Evolutionary conservation across 495 filamentous ascomycete genomes (phyloP).

Genomic region (Mytilinidion resinicola): DNA sequence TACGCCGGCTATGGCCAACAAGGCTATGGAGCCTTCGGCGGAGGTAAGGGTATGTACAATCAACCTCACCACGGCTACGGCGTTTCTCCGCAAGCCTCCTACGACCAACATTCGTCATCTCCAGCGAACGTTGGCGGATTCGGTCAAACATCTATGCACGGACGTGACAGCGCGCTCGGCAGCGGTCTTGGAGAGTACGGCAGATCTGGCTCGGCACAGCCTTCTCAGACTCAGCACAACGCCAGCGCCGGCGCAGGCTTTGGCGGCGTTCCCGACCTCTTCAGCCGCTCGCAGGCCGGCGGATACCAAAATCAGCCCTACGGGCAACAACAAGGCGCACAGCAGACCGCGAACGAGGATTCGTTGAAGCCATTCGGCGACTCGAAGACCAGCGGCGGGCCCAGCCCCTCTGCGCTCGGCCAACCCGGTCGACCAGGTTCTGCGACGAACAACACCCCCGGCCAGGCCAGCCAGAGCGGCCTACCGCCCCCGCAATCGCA

Average conservation of each 20-base stretch:
- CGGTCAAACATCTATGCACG: conserved; percentile 60
- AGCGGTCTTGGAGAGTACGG: conserved; percentile 63
- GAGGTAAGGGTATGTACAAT: conserved; percentile 68
- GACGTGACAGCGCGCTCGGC: conserved; percentile 55
- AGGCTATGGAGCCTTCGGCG: conserved; percentile 50
- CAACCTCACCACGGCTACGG: conserved; percentile 72
- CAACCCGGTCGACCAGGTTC: conserved; percentile 79
- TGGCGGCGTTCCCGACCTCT: conserved; percentile 68
- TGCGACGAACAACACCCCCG: conserved; percentile 60
- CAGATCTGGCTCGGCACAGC: conserved; percentile 66
- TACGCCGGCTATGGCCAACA: conserved; percentile 58
- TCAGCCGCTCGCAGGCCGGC: conserved; percentile 60
- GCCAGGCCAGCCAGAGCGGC: conserved; percentile 51
- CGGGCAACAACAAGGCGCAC: conserved; percentile 55
- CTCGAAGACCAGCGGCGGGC: conserved; percentile 62
- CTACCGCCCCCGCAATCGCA: conserved; percentile 72
- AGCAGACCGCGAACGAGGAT: conserved; percentile 55
- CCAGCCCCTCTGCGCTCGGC: conserved; percentile 70
- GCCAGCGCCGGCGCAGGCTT: conserved; percentile 55
- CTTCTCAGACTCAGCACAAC: conserved; percentile 58
- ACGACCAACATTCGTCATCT: conserved; percentile 68
- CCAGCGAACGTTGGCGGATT: conserved; percentile 66
- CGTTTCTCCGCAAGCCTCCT: conserved; percentile 62
- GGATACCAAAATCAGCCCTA: conserved; percentile 67
- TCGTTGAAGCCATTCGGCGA: conserved; percentile 72